Evolutionary conservation across 1,284 basidiomycete species (phyloP).

Genomic region (Volvariella surrecta): DNA sequence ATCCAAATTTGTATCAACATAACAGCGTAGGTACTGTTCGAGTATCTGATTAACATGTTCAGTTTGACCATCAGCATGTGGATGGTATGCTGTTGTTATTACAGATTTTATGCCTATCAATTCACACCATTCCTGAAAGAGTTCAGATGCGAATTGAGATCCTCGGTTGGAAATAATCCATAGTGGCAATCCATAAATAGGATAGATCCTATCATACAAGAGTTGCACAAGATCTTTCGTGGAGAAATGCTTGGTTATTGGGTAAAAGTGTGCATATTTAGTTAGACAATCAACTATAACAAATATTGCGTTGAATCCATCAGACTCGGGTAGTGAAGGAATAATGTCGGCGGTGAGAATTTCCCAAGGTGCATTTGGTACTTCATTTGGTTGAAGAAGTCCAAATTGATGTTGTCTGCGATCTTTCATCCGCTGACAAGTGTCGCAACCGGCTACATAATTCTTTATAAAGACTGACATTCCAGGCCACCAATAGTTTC

Average conservation of each 20-base stretch:
- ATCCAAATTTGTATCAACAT: conserved; percentile 22
- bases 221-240: not conserved
- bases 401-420: too few species aligned
- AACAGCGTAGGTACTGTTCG: conserved; percentile 21
- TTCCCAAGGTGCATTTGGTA: too few species aligned
- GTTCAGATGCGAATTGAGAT: not conserved
- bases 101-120: not conserved
- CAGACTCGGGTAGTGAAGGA: conserved; percentile 19
- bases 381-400: too few species aligned
- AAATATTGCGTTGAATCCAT: conserved; percentile 26
- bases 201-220: not conserved
- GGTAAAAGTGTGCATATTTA: conserved; percentile 26
- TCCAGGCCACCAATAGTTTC: too few species aligned
- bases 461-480: too few species aligned
- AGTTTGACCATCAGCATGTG: conserved; percentile 14
- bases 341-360: too few species aligned
- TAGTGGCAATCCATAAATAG: not conserved
- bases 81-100: conserved; percentile 1
- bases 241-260: conserved; percentile 8
- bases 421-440: too few species aligned
- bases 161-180: not conserved
- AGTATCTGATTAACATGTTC: conserved; percentile 29
- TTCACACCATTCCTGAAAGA: not conserved
- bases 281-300: conserved; percentile 26
- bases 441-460: too few species aligned